Conservation (phyloP, 116 monocot species). For the Papilionanthe hybrid region DNA sequence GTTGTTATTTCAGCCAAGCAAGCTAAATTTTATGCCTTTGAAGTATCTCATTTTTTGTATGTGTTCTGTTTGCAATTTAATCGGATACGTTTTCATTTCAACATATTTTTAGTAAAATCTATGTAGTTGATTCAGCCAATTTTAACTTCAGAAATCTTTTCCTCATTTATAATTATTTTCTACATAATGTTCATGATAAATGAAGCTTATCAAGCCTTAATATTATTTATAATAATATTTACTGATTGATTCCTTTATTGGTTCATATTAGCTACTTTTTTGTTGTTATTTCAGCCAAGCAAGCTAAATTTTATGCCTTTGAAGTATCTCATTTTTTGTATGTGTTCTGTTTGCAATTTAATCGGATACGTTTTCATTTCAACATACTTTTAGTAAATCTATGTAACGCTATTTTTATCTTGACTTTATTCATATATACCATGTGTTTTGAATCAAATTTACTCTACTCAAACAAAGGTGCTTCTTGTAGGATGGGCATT, state of each 20-base stretch:
- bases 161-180: too few relatives aligned
- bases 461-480: neutral
- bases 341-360: neutral
- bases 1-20: neutral
- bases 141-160: too few relatives aligned
- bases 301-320: neutral
- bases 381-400: neutral
- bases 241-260: neutral
- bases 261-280: neutral
- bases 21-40: neutral
- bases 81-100: neutral
- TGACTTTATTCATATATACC: neutral
- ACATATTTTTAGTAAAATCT: neutral
- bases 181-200: too few relatives aligned
- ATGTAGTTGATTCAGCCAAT: too few relatives aligned
- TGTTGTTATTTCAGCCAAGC: neutral
- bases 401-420: neutral
- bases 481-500: constrained; percentile 64
- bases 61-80: neutral
- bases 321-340: neutral
- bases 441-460: neutral
- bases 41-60: neutral
- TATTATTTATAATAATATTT: too few relatives aligned
- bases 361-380: neutral
- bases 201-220: too few relatives aligned